Percentiles rank a stretch among this genome's conserved stretches.
These are phyloP conservation scores for Marsdenia floribunda DNA, from an alignment of 257 asterid species.

Conservation along the genomic window DNA sequence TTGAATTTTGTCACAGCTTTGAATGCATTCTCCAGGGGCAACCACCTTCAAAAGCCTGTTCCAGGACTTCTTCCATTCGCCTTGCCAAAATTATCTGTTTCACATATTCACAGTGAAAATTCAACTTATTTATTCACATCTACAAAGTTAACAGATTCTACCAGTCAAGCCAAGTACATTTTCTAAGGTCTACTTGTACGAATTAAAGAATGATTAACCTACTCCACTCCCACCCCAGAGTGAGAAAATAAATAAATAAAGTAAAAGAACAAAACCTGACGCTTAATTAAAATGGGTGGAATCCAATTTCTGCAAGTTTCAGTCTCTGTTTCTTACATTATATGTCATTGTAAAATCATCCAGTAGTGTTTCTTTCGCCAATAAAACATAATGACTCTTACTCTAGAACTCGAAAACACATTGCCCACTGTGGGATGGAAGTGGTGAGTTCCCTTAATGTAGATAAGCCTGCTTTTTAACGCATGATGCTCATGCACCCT, in stretches of 20 bases:
- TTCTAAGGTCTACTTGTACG: background rate
- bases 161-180: background rate
- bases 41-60: constrained; percentile 96
- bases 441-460: background rate
- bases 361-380: background rate
- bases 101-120: constrained; percentile 9
- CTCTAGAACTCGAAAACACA: background rate
- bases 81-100: constrained; percentile 72
- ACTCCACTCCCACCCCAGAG: background rate
- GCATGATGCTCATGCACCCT: background rate
- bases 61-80: constrained; percentile 96
- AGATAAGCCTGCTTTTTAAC: background rate
- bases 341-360: too few relatives aligned
- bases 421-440: background rate
- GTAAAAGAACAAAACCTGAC: too few relatives aligned
- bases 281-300: background rate
- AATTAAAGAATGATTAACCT: background rate
- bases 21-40: constrained; percentile 83
- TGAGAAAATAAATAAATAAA: background rate
- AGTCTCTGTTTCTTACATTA: background rate
- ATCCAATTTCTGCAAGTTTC: background rate
- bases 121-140: background rate
- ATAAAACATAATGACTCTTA: background rate
- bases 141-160: background rate
- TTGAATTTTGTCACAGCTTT: constrained; percentile 47